phyloP scores from a whole-genome alignment of 176 grass and related monocot species.

The Hordeum marinum region DNA sequence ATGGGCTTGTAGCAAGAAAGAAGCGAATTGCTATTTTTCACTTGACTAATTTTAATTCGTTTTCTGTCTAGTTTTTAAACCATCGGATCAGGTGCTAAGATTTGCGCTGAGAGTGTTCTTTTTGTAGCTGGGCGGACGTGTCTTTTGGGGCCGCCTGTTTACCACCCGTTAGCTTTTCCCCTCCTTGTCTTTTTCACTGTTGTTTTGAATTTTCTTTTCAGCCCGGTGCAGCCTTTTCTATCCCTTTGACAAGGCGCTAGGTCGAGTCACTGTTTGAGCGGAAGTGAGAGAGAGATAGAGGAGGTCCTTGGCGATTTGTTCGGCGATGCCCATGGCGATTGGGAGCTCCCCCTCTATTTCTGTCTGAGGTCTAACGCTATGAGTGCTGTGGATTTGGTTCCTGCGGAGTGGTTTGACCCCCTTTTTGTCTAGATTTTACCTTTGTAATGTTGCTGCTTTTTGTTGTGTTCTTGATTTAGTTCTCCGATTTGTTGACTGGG shows the following conservation, averaged over 20 bases:
- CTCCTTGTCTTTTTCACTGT: background rate
- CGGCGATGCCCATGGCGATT: background rate
- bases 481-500: background rate
- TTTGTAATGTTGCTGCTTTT: background rate
- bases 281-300: no score
- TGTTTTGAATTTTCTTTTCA: background rate
- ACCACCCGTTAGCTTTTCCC: background rate
- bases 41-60: background rate
- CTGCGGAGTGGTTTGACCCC: background rate
- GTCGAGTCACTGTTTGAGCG: background rate
- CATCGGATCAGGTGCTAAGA: background rate
- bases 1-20: background rate
- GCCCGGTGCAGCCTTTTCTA: background rate
- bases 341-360: background rate
- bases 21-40: background rate
- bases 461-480: background rate
- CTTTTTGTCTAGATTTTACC: background rate
- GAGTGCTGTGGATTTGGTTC: background rate
- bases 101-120: background rate
- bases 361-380: background rate
- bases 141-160: background rate
- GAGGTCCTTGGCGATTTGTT: no score
- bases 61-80: background rate
- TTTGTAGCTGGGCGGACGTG: background rate
- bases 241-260: background rate